These are phyloP conservation scores for Drechslerella stenobrocha DNA, from an alignment of 2,329 filamentous ascomycete species.

Conservation along the genomic window DNA sequence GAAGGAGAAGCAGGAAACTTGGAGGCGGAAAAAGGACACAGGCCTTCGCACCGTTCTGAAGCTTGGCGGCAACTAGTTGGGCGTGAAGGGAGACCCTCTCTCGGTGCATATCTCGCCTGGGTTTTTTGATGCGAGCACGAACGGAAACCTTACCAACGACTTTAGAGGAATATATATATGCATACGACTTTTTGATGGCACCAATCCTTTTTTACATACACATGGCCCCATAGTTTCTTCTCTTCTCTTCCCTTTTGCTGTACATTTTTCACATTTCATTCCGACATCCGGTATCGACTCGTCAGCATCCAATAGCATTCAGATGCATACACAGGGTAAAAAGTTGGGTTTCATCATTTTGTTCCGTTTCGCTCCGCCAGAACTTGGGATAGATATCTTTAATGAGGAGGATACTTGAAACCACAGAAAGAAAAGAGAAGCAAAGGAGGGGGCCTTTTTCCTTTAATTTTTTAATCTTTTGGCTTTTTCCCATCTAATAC, in stretches of 20 bases:
- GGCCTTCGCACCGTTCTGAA: conserved; percentile 47
- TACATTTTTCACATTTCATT: conserved; percentile 46
- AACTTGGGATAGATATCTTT: conserved; percentile 23
- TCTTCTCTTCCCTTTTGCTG: conserved; percentile 31
- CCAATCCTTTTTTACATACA: conserved; percentile 35
- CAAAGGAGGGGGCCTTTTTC: not conserved
- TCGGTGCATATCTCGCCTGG: not conserved
- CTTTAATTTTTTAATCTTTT: conserved; percentile 39
- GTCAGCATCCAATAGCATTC: conserved; percentile 10
- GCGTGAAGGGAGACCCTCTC: not conserved
- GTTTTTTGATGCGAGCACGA: conserved; percentile 26
- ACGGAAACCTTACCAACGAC: conserved; percentile 39
- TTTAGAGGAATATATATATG: conserved; percentile 26
- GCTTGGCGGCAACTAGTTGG: conserved; percentile 35
- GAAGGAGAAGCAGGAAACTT: conserved; percentile 69
- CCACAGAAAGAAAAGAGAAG: not conserved
- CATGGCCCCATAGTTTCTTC: conserved; percentile 7
- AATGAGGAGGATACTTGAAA: conserved; percentile 25
- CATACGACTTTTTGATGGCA: conserved; percentile 47
- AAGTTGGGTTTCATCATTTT: conserved; percentile 28
- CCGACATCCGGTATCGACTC: conserved; percentile 32
- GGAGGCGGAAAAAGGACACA: conserved; percentile 65
- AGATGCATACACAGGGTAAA: conserved; percentile 20
- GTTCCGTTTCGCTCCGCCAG: conserved; percentile 7
- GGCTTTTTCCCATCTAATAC: conserved; percentile 6